phyloP scores from a whole-genome alignment of 2,329 filamentous ascomycete species.

The Stenocarpella maydis region DNA sequence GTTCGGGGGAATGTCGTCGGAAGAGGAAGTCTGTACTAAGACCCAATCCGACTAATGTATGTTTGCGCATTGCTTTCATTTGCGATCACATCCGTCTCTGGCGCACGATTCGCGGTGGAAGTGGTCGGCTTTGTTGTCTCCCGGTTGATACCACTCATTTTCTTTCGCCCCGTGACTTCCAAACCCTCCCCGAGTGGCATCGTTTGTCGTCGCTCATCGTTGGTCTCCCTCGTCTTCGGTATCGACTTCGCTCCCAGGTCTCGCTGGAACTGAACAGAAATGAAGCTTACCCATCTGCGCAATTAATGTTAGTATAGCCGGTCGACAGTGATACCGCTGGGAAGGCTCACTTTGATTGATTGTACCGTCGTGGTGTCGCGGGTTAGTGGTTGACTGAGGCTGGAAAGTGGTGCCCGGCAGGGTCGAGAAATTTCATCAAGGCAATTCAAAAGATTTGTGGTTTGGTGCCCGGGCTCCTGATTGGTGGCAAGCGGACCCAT shows the following conservation, averaged over 20 bases:
- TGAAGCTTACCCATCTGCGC: constrained; percentile 68
- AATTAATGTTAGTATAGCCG: constrained; percentile 48
- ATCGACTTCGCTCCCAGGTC: constrained; percentile 24
- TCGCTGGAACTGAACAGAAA: constrained; percentile 35
- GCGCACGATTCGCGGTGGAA: neutral
- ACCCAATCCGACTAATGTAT: neutral
- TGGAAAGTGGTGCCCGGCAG: constrained; percentile 4
- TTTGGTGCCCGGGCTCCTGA: constrained; percentile 29
- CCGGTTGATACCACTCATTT: neutral
- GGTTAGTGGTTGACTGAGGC: constrained; percentile 38
- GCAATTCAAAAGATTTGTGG: constrained; percentile 35
- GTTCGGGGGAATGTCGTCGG: neutral
- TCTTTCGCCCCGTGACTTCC: neutral
- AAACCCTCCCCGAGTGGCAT: neutral
- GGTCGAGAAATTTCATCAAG: constrained; percentile 33
- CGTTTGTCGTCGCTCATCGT: neutral
- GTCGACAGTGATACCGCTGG: neutral
- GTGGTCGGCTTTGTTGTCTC: neutral
- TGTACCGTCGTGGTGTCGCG: constrained; percentile 42
- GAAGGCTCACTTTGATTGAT: constrained; percentile 38
- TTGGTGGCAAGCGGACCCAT: constrained; percentile 32
- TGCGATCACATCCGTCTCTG: neutral
- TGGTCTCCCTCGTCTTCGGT: constrained; percentile 16
- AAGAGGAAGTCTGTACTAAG: neutral
- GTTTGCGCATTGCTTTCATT: neutral